Evolutionary conservation across 169 alveolate species (phyloP).

Genomic region (Besnoitia besnoiti): DNA sequence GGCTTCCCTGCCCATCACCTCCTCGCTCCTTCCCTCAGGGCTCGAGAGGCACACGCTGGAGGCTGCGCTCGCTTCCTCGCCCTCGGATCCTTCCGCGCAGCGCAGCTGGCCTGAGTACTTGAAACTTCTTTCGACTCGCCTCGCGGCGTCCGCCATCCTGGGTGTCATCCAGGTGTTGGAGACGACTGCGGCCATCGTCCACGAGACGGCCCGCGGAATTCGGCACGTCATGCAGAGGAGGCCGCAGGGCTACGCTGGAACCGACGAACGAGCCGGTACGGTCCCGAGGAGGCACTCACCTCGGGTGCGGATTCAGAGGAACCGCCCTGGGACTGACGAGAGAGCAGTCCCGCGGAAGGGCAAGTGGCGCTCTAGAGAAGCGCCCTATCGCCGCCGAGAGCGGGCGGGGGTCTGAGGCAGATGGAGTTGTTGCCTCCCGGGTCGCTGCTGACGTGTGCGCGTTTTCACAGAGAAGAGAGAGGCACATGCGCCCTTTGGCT

Average conservation of each 20-base stretch:
- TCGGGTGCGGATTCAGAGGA: too few species aligned
- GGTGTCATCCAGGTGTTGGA: neutral
- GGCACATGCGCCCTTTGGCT: neutral
- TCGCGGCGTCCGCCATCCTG: neutral
- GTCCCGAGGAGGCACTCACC: neutral
- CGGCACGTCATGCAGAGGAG: neutral
- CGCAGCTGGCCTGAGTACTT: neutral
- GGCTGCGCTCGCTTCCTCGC: slow-evolving; percentile 5
- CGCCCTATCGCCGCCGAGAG: neutral
- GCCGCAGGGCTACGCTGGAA: neutral
- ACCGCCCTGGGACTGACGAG: neutral
- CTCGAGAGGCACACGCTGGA: neutral
- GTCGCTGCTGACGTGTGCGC: neutral
- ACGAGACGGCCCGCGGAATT: neutral
- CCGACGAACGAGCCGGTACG: neutral
- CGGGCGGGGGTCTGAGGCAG: neutral
- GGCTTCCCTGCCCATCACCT: neutral
- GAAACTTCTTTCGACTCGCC: neutral
- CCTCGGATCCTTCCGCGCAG: neutral
- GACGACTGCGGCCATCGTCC: neutral
- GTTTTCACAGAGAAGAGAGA: neutral
- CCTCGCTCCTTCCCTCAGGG: neutral
- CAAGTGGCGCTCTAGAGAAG: neutral
- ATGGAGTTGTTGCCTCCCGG: neutral
- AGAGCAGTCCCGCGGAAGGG: neutral